These are phyloP conservation scores for Phytophthora syringae DNA, from an alignment of 352 stramenopile genomes.

Conservation along the genomic window DNA sequence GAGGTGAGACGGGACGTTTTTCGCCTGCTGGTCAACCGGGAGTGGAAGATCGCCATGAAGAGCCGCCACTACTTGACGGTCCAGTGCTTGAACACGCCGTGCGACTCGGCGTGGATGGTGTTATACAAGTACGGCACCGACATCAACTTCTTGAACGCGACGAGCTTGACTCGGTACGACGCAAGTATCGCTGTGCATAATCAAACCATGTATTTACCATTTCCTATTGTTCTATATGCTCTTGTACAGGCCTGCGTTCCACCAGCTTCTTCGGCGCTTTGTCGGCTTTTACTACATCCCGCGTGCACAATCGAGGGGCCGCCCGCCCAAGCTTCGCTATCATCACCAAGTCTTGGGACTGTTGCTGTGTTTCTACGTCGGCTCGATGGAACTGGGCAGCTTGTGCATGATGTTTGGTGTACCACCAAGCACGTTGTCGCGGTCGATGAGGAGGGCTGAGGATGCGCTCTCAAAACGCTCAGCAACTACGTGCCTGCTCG, in stretches of 20 bases:
- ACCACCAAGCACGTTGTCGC: constrained; percentile 1
- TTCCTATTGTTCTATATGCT: not conserved
- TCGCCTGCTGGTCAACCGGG: not conserved
- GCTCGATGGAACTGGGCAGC: constrained; percentile 2
- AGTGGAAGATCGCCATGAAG: constrained; percentile 5
- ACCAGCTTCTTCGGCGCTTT: not conserved
- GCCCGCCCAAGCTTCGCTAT: constrained; percentile 1
- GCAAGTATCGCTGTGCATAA: not conserved
- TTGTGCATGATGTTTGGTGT: constrained; percentile 8
- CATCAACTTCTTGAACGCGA: constrained; percentile 11
- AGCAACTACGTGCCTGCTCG: not conserved
- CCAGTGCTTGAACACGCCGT: constrained; percentile 7
- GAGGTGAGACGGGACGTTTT: not conserved
- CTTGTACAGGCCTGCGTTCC: not conserved
- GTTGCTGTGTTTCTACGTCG: constrained; percentile 8
- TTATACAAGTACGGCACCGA: constrained; percentile 7
- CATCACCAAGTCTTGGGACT: constrained; percentile 1
- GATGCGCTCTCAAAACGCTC: not conserved
- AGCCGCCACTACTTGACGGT: constrained; percentile 1
- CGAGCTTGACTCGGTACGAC: constrained; percentile 4
- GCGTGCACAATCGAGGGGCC: not conserved
- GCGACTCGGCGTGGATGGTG: constrained; percentile 3
- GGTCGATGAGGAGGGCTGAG: not conserved
- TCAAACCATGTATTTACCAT: constrained; percentile 1
- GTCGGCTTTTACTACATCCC: constrained; percentile 11